Base-by-base conservation (phyloP, 176 grass and related monocot species). In the Guadua angustifolia region DNA sequence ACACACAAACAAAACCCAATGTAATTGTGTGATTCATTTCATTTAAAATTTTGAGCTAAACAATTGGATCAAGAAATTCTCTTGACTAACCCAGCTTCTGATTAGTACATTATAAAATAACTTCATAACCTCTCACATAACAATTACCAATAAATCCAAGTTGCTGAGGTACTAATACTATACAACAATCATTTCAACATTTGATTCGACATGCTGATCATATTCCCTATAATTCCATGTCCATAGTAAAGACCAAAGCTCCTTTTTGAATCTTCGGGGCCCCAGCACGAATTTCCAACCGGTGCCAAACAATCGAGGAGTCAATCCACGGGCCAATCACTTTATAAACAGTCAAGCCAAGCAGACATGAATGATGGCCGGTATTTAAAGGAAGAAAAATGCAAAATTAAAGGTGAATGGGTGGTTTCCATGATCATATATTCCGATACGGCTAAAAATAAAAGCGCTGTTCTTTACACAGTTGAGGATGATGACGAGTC, bases 361-460 rank as follows among this genome's bases (percentile, higher is more conserved):
- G 26, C 76, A 61, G 49, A 67, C 85, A 87, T 25, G 71, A 75
- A 9, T 50, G 78, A 82, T 75, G 85, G 85, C 78, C 14, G 38
- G 8, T 50, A 73, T 75, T 76, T 75, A 76, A 82, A 87, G 85
- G 59, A 35, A 56, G 33, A 17, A 44, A 66, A 53, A 60, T 40
- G 66, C 67, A 73, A 4, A 57, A 19, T 15, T 10, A 73, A 78
- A 49, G 18, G 50, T 19, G 35, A 13, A 21, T 11, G 9, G 21
- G 2, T 59, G 52, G 53, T 76, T 14, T 12, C 4, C 6, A 21
- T 12, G 11, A 47, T 29, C 1, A 29, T 29, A 29, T 29, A 29
- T 29, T 29, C 29, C 29, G 29, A 29, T 29, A 29, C 29, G 29
- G 29, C 29, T 29, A 29, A 29, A 29, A 29, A 29, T 29, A 29